These are phyloP conservation scores for Petunia secreta DNA, from an alignment of 257 asterid species.

Conservation along the genomic window DNA sequence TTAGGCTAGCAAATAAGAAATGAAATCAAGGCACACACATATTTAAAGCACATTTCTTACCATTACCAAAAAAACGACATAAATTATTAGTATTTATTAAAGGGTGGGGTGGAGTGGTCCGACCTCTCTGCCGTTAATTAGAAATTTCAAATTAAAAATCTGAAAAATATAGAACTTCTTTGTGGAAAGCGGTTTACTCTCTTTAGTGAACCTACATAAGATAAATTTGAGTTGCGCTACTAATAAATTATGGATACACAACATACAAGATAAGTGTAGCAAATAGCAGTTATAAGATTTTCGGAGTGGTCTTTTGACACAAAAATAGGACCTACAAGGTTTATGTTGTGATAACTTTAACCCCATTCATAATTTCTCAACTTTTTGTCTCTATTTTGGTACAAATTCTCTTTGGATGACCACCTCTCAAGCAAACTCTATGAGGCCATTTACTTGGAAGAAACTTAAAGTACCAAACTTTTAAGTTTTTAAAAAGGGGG, in stretches of 20 bases:
- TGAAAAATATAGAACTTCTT: too few species aligned
- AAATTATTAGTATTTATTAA: background rate
- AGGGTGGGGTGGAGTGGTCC: background rate
- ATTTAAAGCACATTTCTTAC: background rate
- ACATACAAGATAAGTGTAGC: too few species aligned
- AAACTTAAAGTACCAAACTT: background rate
- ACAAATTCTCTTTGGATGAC: background rate
- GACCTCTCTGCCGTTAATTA: background rate
- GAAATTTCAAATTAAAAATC: background rate
- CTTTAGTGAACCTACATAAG: too few species aligned
- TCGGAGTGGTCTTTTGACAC: background rate
- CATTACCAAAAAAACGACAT: background rate
- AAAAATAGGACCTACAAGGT: background rate
- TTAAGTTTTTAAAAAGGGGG: background rate
- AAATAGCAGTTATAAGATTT: too few species aligned
- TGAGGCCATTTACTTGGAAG: background rate
- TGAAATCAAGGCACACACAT: background rate
- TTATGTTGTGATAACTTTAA: background rate
- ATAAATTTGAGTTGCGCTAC: too few species aligned
- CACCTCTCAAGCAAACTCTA: background rate
- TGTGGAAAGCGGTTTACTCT: too few species aligned
- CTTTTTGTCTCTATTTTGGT: background rate
- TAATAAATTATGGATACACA: too few species aligned
- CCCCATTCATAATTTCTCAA: background rate
- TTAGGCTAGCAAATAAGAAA: background rate